Percentiles rank a stretch among this genome's conserved stretches.
phyloP scores from a whole-genome alignment of 139 green algal species.

The Micractinium conductrix region DNA sequence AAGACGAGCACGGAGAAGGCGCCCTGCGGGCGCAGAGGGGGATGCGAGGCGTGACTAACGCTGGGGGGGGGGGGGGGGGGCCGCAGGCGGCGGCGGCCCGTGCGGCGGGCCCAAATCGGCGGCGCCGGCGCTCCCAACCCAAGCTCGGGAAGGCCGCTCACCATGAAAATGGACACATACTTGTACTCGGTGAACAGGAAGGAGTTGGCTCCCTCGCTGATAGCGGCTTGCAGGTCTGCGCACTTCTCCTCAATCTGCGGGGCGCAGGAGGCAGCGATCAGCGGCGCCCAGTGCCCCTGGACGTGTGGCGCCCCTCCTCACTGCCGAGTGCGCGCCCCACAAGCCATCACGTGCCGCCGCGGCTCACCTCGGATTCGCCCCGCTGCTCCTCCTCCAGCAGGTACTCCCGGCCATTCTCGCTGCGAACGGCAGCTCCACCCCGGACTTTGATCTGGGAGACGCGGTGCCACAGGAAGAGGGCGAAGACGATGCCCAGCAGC shows the following conservation, averaged over 20 bases:
- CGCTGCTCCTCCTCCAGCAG: constrained; percentile 83
- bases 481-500: constrained; percentile 64
- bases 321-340: not conserved
- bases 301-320: no score
- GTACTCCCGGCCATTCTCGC: constrained; percentile 78
- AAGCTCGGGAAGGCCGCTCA: constrained; percentile 34
- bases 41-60: not conserved
- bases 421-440: constrained; percentile 47
- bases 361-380: constrained; percentile 64
- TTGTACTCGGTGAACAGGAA: constrained; percentile 98
- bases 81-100: not conserved
- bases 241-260: constrained; percentile 85
- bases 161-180: constrained; percentile 91
- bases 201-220: constrained; percentile 86
- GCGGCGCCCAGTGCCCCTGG: not conserved
- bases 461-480: constrained; percentile 72
- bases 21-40: constrained; percentile 52
- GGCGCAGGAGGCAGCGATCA: no score
- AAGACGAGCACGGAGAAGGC: constrained; percentile 94
- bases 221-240: constrained; percentile 91
- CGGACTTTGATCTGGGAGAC: constrained; percentile 62
- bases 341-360: not conserved
- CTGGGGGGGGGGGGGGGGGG: not conserved
- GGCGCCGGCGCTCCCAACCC: not conserved
- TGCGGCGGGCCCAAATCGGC: not conserved